These are phyloP conservation scores for Calcarisporium arbuscula DNA, from an alignment of 2,329 filamentous ascomycete genomes.

Conservation along the genomic window DNA sequence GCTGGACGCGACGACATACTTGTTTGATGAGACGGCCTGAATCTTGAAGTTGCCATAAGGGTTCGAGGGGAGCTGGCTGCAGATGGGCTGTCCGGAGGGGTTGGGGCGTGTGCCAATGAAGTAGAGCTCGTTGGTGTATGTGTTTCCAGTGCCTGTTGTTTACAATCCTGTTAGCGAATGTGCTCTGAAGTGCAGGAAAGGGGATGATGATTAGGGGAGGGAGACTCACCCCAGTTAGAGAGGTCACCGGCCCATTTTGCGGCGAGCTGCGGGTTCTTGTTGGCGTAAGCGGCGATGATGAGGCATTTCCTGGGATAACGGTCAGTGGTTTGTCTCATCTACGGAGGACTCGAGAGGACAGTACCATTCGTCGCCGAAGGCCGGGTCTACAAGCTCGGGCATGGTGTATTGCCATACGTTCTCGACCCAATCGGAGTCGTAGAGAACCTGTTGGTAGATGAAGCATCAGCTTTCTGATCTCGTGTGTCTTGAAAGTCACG, in stretches of 20 bases:
- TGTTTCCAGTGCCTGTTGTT: conserved; percentile 14
- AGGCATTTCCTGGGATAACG: conserved; percentile 13
- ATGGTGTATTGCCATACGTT: conserved; percentile 17
- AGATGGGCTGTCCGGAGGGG: conserved; percentile 15
- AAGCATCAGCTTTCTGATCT: neutral
- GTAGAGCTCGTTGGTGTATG: conserved; percentile 16
- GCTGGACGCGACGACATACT: conserved; percentile 12
- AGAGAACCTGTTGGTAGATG: conserved; percentile 14
- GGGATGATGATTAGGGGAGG: too few species aligned
- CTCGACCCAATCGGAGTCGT: conserved; percentile 15
- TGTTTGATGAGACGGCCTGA: conserved; percentile 10
- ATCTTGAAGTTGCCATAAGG: conserved; percentile 16
- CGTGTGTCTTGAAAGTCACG: neutral
- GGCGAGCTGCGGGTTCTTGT: conserved; percentile 15
- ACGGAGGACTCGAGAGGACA: neutral
- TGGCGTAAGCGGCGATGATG: conserved; percentile 16
- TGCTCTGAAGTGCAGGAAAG: too few species aligned
- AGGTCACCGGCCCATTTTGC: conserved; percentile 16
- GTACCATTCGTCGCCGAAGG: conserved; percentile 15
- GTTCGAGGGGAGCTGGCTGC: conserved; percentile 15
- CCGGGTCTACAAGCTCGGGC: conserved; percentile 14
- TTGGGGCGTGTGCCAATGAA: conserved; percentile 19
- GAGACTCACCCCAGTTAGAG: conserved; percentile 15
- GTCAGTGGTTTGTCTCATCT: neutral
- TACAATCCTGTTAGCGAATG: neutral